A percentile compares a stretch with the other conserved stretches of the same genome.
Conservation (phyloP, 495 filamentous ascomycete genomes). For the Parachaetomium inaequale region DNA sequence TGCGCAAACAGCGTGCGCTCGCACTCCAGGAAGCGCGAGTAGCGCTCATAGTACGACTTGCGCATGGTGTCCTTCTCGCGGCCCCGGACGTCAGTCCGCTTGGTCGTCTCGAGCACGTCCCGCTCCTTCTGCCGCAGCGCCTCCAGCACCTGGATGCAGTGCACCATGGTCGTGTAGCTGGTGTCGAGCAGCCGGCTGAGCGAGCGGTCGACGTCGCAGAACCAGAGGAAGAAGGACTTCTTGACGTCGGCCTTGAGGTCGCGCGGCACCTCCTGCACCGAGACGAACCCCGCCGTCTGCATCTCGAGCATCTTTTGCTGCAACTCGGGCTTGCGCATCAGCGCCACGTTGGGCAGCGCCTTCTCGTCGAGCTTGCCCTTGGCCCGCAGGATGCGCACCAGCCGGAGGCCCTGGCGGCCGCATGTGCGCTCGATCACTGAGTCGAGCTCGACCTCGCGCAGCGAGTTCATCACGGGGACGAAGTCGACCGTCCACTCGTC, state of each 20-base stretch:
- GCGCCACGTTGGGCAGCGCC: constrained; percentile 63
- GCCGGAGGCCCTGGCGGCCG: constrained; percentile 68
- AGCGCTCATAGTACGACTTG: constrained; percentile 59
- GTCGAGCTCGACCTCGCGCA: constrained; percentile 74
- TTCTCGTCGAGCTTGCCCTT: constrained; percentile 94
- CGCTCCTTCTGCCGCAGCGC: constrained; percentile 65
- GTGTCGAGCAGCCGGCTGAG: constrained; percentile 64
- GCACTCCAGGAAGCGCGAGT: constrained; percentile 63
- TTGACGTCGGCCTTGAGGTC: constrained; percentile 72
- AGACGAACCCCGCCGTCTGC: constrained; percentile 76
- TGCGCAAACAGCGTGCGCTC: constrained; percentile 76
- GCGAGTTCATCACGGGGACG: constrained; percentile 57
- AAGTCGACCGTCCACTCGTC: constrained; percentile 80
- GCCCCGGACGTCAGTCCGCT: constrained; percentile 77
- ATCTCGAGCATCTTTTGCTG: constrained; percentile 76
- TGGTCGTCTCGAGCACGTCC: constrained; percentile 68
- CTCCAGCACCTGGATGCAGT: constrained; percentile 69
- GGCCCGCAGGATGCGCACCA: constrained; percentile 74
- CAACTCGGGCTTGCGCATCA: constrained; percentile 75
- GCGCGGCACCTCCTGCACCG: constrained; percentile 87
- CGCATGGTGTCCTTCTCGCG: constrained; percentile 73
- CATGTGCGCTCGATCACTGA: constrained; percentile 69
- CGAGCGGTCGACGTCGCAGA: constrained; percentile 71
- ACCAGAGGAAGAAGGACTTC: constrained; percentile 85
- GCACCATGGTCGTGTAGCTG: constrained; percentile 85